phyloP scores from a whole-genome alignment of 345 rosid genomes.

The Eucalyptus viminalis region DNA sequence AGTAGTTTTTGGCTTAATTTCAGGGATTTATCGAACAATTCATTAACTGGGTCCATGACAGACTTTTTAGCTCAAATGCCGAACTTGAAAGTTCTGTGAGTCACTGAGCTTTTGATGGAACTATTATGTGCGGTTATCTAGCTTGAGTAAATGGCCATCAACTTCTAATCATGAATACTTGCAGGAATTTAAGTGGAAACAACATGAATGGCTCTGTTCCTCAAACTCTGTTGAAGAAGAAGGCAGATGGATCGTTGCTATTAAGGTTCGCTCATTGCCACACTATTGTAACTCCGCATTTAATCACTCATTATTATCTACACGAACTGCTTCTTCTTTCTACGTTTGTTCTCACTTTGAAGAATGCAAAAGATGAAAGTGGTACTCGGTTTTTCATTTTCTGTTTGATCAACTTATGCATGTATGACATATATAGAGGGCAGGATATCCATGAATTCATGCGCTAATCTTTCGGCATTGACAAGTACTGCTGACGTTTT shows the following conservation, averaged over 20 bases:
- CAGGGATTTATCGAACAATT: conserved; percentile 61
- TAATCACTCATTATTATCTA: not conserved
- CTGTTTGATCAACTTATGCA: not conserved
- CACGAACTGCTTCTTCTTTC: not conserved
- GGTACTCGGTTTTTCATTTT: not conserved
- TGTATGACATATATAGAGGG: not conserved
- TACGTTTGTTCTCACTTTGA: not conserved
- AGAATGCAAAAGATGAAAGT: not conserved
- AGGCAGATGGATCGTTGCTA: conserved; percentile 2
- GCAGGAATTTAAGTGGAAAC: conserved; percentile 32
- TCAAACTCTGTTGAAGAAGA: conserved; percentile 8
- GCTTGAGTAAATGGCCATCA: not conserved
- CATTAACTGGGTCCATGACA: conserved; percentile 33
- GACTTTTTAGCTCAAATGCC: conserved; percentile 10
- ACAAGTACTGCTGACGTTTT: not conserved
- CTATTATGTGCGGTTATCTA: not conserved
- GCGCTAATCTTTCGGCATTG: not conserved
- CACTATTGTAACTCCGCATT: not conserved
- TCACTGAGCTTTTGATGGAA: not conserved
- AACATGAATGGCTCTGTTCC: conserved; percentile 28
- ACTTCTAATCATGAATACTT: not conserved
- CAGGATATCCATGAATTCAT: not conserved
- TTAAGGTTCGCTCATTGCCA: not conserved
- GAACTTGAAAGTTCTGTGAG: conserved; percentile 33
- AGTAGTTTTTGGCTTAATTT: not conserved